Percentiles rank a stretch among this genome's conserved stretches.
phyloP scores from a whole-genome alignment of 1,284 basidiomycete genomes.

The Pseudozyma thailandica region DNA sequence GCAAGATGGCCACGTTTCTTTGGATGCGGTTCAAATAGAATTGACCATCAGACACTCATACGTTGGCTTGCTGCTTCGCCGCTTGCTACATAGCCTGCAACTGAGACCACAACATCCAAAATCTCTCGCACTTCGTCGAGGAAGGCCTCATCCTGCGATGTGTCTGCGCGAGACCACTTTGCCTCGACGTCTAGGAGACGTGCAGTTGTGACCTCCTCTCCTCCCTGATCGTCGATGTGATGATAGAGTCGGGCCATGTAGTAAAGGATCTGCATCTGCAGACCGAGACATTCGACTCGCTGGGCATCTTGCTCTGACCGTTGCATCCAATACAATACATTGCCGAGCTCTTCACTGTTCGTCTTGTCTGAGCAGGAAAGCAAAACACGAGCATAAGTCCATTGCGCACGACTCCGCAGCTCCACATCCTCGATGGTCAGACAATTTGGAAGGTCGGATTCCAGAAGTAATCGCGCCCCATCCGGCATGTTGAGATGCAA shows the following conservation, averaged over 20 bases:
- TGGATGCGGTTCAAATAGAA: not conserved
- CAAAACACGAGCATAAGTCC: conserved; percentile 39
- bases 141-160: conserved; percentile 11
- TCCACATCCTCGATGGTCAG: conserved; percentile 29
- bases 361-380: conserved; percentile 30
- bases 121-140: conserved; percentile 22
- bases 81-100: conserved; percentile 39
- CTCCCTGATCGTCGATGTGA: conserved; percentile 18
- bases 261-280: conserved; percentile 50
- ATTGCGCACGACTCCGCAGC: conserved; percentile 31
- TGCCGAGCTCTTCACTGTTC: conserved; percentile 11
- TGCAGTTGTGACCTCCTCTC: not conserved
- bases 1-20: not conserved
- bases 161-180: conserved; percentile 16
- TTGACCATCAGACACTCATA: not conserved
- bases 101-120: conserved; percentile 32
- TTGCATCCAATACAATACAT: conserved; percentile 27
- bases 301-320: conserved; percentile 32
- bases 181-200: conserved; percentile 21
- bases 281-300: conserved; percentile 25
- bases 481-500: conserved; percentile 34
- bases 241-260: conserved; percentile 43
- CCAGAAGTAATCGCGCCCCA: conserved; percentile 26
- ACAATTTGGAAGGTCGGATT: conserved; percentile 28
- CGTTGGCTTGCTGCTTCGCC: conserved; percentile 28